Base-by-base conservation (phyloP, 2,329 filamentous ascomycete species). In the Myriosclerotinia curreyana region DNA sequence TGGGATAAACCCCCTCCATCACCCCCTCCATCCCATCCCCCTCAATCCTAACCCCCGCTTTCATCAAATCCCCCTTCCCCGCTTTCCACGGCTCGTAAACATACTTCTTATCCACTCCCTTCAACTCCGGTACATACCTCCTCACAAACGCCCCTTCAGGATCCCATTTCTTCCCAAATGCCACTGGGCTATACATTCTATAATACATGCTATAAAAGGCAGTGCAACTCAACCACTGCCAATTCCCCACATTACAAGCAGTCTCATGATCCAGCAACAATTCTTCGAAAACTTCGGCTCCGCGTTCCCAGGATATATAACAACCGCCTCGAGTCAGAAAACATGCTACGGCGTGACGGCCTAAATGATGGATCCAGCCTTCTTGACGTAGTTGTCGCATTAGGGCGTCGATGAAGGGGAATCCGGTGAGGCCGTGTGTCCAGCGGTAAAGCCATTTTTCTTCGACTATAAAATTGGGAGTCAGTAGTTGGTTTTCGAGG, bases 81-180 rank as follows among this genome's bases (percentile, higher is more conserved):
- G 89, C 88, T 72, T 88, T 91, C 86, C 88, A 90, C 7, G 90
- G 90, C 78, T 93, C 89, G 69, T 91, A 93, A 40, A 93, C 91
- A 71, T 83, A 91, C 75, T 89, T 91, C 61, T 82, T 81, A 17
- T 86, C 80, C 67, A 88, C 79, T 0, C 80, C 71, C 64, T 76
- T 79, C 48, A 92, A 76, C 74, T 92, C 89, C 0, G 90, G 89
- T 0, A 89, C 83, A 75, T 85, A 92, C 48, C 77, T 79, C 31
- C 84, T 78, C 54, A 92, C 82, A 65, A 91, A 85, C 3, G 75
- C 70, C 0, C 90, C 89, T 0, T 88, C 79, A 65, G 84, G 85
- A 73, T 93, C 90, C 86, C 88, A 91, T 73, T 91, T 91, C 75
- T 87, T 85, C 0, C 86, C 85, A 71, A 93, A 93, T 0, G 86